phyloP scores from a whole-genome alignment of 2,329 filamentous ascomycete species.

The Neurospora crassa region DNA sequence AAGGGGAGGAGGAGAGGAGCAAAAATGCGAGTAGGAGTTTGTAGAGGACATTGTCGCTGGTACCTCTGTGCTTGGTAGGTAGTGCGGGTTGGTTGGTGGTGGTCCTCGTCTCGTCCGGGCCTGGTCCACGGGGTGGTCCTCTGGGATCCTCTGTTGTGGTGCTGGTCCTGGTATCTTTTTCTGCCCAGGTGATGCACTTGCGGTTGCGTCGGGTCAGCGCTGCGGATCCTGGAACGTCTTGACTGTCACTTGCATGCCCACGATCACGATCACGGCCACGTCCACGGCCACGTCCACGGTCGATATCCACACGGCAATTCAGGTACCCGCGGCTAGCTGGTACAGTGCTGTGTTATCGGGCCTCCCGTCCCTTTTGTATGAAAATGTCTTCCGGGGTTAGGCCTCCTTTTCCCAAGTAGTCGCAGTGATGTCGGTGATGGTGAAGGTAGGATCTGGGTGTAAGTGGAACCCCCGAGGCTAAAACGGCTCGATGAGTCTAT shows the following conservation, averaged over 20 bases:
- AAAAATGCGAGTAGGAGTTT: background rate
- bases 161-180: background rate
- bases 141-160: background rate
- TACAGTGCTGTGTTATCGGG: background rate
- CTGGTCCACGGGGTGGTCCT: background rate
- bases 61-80: background rate
- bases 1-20: background rate
- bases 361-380: background rate
- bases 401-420: background rate
- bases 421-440: background rate
- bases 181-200: background rate
- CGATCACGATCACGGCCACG: background rate
- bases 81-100: background rate
- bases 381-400: background rate
- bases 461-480: background rate
- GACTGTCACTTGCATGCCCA: background rate
- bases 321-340: background rate
- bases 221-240: background rate
- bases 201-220: background rate
- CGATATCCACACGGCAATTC: background rate
- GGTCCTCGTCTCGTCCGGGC: background rate
- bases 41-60: background rate
- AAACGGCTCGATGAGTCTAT: background rate
- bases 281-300: background rate
- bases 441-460: background rate